Conservation (phyloP, 441 rosid species). For the Euphorbia celastroides region DNA sequence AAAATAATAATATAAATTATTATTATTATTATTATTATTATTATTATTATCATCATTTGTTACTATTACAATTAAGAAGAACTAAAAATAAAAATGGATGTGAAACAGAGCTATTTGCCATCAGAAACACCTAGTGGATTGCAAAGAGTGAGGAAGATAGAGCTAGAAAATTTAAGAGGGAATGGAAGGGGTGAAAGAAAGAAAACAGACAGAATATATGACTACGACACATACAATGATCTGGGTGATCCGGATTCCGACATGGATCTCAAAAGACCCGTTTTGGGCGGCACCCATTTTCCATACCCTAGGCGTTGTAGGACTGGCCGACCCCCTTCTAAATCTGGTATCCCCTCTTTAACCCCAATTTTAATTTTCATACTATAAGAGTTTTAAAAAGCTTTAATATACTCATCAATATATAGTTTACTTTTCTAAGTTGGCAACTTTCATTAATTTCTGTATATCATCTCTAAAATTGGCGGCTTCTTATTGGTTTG, state of each 20-base stretch:
- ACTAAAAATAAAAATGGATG: not conserved
- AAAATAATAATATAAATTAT: no score
- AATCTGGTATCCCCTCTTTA: not conserved
- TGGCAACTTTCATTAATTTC: no score
- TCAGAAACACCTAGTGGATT: slow-evolving; percentile 47
- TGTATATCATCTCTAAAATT: no score
- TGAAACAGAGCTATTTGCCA: slow-evolving; percentile 44
- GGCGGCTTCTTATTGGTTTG: no score
- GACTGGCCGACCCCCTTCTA: slow-evolving; percentile 20
- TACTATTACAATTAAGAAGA: not conserved
- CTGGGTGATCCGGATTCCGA: slow-evolving; percentile 28
- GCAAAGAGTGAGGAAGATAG: slow-evolving; percentile 36
- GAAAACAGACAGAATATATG: slow-evolving; percentile 49
- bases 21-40: no score
- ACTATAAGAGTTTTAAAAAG: no score
- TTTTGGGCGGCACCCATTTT: slow-evolving; percentile 22
- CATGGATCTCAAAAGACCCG: slow-evolving; percentile 17
- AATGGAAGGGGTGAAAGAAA: slow-evolving; percentile 44
- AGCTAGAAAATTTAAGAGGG: slow-evolving; percentile 40
- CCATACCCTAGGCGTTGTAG: slow-evolving; percentile 31
- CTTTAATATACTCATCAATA: no score
- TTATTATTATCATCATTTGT: no score
- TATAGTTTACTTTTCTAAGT: no score
- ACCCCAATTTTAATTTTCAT: no score
- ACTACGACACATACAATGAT: slow-evolving; percentile 68